These are phyloP conservation scores for Chytriomyces sp. DNA, from an alignment of 192 early-diverging fungal species.

Conservation along the genomic window DNA sequence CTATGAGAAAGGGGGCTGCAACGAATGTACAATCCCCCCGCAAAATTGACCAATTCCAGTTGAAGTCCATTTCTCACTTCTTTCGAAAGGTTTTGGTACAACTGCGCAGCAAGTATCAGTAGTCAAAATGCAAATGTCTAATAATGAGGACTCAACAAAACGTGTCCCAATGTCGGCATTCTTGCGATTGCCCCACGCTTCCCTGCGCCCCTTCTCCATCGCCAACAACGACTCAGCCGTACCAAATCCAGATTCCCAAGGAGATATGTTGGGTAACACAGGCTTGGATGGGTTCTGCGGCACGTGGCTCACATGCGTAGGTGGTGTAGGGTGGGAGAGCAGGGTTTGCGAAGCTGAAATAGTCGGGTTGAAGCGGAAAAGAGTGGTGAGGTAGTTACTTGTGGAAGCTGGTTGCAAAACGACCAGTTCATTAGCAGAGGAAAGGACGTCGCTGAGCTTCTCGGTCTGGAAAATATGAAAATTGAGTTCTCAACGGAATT, in stretches of 20 bases:
- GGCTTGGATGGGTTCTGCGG: constrained; percentile 1
- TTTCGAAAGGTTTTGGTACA: neutral
- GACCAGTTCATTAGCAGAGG: neutral
- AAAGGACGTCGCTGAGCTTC: neutral
- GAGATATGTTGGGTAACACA: neutral
- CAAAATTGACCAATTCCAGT: constrained; percentile 11
- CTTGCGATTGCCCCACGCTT: constrained; percentile 23
- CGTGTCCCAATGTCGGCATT: constrained; percentile 16
- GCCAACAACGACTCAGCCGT: constrained; percentile 4
- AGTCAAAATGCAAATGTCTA: neutral
- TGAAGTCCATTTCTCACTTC: constrained; percentile 16
- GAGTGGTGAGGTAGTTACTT: constrained; percentile 9
- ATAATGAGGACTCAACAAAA: neutral
- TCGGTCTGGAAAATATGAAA: neutral
- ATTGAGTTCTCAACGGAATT: neutral
- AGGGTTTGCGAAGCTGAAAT: constrained; percentile 4
- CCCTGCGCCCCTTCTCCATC: constrained; percentile 4
- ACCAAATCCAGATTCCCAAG: constrained; percentile 19
- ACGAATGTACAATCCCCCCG: neutral
- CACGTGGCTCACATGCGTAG: constrained; percentile 10
- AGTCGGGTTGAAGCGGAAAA: constrained; percentile 12
- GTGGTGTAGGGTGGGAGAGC: neutral
- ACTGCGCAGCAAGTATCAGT: neutral
- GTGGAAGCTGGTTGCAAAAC: neutral
- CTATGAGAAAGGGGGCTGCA: constrained; percentile 2